A percentile compares a stretch with the other conserved stretches of the same genome.
Conservation (phyloP, 2,329 filamentous ascomycete genomes). For the Alternaria brassicicola region DNA sequence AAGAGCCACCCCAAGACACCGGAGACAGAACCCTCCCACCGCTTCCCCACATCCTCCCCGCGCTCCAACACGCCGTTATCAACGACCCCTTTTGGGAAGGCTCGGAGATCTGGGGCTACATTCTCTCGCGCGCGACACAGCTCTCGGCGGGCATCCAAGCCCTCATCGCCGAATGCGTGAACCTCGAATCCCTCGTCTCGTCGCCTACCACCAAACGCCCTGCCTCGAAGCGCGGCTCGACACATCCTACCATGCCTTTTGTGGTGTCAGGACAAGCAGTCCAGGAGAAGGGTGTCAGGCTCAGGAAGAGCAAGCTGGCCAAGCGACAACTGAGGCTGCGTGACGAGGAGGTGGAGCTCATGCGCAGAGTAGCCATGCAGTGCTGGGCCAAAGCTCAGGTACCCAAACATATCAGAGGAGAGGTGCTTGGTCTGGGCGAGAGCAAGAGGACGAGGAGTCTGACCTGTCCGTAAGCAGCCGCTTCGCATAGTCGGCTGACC, state of each 20-base stretch:
- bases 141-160: constrained; percentile 54
- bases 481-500: not conserved
- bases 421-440: constrained; percentile 23
- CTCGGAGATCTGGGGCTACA: constrained; percentile 51
- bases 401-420: constrained; percentile 33
- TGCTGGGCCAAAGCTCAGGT: constrained; percentile 49
- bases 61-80: constrained; percentile 49
- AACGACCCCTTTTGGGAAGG: constrained; percentile 52
- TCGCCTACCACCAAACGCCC: constrained; percentile 33
- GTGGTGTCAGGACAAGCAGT: constrained; percentile 2
- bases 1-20: constrained; percentile 5
- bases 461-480: constrained; percentile 36
- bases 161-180: constrained; percentile 53
- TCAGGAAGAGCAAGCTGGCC: constrained; percentile 52
- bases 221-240: constrained; percentile 24
- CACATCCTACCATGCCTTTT: constrained; percentile 25
- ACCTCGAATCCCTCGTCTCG: constrained; percentile 51
- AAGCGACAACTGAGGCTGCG: constrained; percentile 54
- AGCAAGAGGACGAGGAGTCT: constrained; percentile 36
- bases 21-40: constrained; percentile 33
- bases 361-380: constrained; percentile 51
- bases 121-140: constrained; percentile 52
- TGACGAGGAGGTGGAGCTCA: constrained; percentile 52
- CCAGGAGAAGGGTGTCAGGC: constrained; percentile 36
- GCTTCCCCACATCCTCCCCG: constrained; percentile 50